These are phyloP conservation scores for Cetraspora pellucida DNA, from an alignment of 192 early-diverging fungal species.

Conservation along the genomic window DNA sequence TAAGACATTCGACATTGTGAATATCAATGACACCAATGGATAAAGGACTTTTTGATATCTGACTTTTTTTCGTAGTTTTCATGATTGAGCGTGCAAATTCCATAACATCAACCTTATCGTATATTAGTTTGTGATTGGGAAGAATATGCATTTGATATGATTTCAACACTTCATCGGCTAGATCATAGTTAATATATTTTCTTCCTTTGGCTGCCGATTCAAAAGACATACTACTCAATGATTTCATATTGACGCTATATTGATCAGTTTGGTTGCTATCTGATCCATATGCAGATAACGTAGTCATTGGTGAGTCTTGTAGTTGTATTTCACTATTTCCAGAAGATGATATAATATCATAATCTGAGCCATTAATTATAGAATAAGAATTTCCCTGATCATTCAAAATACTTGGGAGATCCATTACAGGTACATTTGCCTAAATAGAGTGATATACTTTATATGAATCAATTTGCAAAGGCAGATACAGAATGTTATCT, in stretches of 20 bases:
- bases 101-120: neutral
- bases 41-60: slow-evolving; percentile 12
- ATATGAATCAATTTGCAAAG: neutral
- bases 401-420: slow-evolving; percentile 22
- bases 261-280: slow-evolving; percentile 5
- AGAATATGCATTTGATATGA: neutral
- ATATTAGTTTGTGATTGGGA: slow-evolving; percentile 5
- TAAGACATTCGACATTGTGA: slow-evolving; percentile 12
- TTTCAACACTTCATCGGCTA: slow-evolving; percentile 15
- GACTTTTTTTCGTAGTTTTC: neutral
- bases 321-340: neutral
- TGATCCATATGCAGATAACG: neutral
- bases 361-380: too few relatives aligned
- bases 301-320: neutral
- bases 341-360: too few relatives aligned
- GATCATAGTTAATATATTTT: slow-evolving; percentile 21
- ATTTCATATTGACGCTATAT: neutral
- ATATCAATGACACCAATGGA: slow-evolving; percentile 11
- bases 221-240: neutral
- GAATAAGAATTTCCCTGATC: neutral
- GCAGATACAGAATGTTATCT: neutral
- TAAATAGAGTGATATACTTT: neutral
- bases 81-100: neutral
- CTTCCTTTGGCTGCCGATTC: neutral
- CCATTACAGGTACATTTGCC: slow-evolving; percentile 1